Percentiles rank a stretch among this genome's conserved stretches.
Conservation (phyloP, 2,329 filamentous ascomycete species). For the Exophiala calicioides region DNA sequence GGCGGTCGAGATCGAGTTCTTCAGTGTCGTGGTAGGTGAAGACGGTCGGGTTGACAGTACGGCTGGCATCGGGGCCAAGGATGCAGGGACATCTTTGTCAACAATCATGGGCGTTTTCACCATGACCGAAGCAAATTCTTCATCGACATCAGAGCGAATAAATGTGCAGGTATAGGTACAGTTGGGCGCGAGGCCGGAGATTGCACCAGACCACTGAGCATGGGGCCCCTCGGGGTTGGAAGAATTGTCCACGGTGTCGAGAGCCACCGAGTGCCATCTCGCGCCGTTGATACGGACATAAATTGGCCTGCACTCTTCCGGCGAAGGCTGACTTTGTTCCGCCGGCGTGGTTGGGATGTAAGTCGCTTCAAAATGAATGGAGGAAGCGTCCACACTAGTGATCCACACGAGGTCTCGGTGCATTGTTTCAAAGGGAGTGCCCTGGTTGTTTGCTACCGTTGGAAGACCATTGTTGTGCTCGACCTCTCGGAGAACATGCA, state of each 20-base stretch:
- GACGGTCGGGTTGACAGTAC: conserved; percentile 63
- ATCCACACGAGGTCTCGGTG: conserved; percentile 51
- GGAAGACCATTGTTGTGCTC: conserved; percentile 65
- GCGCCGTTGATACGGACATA: conserved; percentile 67
- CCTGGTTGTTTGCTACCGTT: conserved; percentile 21
- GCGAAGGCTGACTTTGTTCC: conserved; percentile 33
- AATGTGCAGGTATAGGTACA: conserved; percentile 67
- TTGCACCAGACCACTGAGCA: conserved; percentile 60
- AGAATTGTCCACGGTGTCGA: conserved; percentile 49
- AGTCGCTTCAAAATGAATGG: conserved; percentile 50
- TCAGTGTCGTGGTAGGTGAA: conserved; percentile 65
- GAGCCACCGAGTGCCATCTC: conserved; percentile 63
- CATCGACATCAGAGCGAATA: conserved; percentile 56
- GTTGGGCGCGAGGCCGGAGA: conserved; percentile 64
- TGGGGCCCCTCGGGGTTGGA: conserved; percentile 47
- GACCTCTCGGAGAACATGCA: conserved; percentile 90
- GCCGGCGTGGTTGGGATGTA: conserved; percentile 38
- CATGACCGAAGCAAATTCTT: conserved; percentile 61
- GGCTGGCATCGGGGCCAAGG: conserved; percentile 48
- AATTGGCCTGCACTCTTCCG: conserved; percentile 57
- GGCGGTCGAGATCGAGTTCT: conserved; percentile 64
- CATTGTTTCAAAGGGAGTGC: conserved; percentile 33
- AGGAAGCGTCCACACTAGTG: conserved; percentile 48
- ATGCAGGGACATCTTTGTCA: conserved; percentile 59
- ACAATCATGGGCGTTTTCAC: conserved; percentile 63